Conservation (phyloP, 2,329 filamentous ascomycete species). For the Alternaria alternata region DNA sequence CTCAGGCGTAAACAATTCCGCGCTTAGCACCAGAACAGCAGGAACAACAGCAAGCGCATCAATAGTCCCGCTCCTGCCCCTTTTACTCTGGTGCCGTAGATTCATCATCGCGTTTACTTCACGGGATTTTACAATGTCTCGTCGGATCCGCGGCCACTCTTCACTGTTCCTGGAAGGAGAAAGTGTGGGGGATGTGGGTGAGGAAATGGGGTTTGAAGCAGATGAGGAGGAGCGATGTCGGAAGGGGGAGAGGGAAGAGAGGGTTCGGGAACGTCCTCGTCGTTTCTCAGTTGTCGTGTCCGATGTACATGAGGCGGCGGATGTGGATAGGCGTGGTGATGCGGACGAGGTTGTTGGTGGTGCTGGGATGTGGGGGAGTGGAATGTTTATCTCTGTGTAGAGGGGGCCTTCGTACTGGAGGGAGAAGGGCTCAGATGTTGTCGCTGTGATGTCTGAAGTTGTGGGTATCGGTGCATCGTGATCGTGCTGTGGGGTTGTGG, state of each 20-base stretch:
- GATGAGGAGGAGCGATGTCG: conserved; percentile 29
- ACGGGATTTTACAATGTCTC: conserved; percentile 28
- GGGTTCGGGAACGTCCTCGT: conserved; percentile 31
- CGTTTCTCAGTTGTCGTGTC: background rate
- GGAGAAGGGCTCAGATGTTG: background rate
- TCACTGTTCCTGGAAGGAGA: conserved; percentile 11
- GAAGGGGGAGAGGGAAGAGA: conserved; percentile 36
- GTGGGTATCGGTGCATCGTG: background rate
- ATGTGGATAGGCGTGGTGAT: background rate
- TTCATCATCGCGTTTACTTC: conserved; percentile 39
- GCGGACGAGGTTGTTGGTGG: background rate
- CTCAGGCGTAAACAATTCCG: conserved; percentile 47
- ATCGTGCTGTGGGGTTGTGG: conserved; percentile 10
- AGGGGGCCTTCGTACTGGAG: conserved; percentile 34
- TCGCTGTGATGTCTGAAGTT: background rate
- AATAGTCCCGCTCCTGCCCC: conserved; percentile 33
- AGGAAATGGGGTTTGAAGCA: conserved; percentile 9
- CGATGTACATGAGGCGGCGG: background rate
- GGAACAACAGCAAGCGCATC: conserved; percentile 49
- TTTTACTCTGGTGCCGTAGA: conserved; percentile 27
- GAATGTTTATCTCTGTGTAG: conserved; percentile 48
- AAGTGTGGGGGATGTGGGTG: conserved; percentile 19
- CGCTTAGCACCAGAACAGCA: conserved; percentile 44
- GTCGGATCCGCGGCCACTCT: conserved; percentile 34
- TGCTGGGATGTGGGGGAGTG: conserved; percentile 34